A percentile compares a stretch with the other conserved stretches of the same genome.
Conservation (phyloP, 768 basidiomycete genomes). For the Postia placenta region DNA sequence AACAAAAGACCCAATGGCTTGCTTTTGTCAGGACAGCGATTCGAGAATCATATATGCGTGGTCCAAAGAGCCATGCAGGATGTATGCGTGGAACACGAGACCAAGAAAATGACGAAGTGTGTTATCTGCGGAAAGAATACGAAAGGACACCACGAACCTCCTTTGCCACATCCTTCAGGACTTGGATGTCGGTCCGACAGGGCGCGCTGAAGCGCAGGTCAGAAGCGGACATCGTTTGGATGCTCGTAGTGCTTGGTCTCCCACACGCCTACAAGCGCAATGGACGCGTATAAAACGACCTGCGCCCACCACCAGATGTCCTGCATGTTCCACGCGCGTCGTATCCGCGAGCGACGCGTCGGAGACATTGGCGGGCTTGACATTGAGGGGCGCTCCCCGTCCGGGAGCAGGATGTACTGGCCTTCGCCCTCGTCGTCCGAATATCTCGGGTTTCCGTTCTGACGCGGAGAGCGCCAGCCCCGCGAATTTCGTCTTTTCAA, state of each 20-base stretch:
- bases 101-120: too few relatives aligned
- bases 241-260: constrained; percentile 19
- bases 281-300: constrained; percentile 3
- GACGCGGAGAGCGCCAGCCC: not conserved
- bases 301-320: not conserved
- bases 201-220: constrained; percentile 16
- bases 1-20: too few relatives aligned
- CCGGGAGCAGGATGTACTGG: not conserved
- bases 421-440: not conserved
- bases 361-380: not conserved
- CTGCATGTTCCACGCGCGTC: not conserved
- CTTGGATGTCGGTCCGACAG: constrained; percentile 9
- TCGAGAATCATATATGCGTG: too few relatives aligned
- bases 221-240: constrained; percentile 20
- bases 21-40: too few relatives aligned
- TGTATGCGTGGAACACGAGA: too few relatives aligned
- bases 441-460: not conserved
- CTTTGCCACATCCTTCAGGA: constrained; percentile 18
- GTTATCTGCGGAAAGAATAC: too few relatives aligned
- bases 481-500: not conserved
- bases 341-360: not conserved
- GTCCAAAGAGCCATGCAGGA: too few relatives aligned
- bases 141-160: too few relatives aligned
- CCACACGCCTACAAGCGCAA: constrained; percentile 5
- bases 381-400: not conserved